Base-by-base conservation (phyloP, 2,329 filamentous ascomycete species). In the Penicillium sp. region DNA sequence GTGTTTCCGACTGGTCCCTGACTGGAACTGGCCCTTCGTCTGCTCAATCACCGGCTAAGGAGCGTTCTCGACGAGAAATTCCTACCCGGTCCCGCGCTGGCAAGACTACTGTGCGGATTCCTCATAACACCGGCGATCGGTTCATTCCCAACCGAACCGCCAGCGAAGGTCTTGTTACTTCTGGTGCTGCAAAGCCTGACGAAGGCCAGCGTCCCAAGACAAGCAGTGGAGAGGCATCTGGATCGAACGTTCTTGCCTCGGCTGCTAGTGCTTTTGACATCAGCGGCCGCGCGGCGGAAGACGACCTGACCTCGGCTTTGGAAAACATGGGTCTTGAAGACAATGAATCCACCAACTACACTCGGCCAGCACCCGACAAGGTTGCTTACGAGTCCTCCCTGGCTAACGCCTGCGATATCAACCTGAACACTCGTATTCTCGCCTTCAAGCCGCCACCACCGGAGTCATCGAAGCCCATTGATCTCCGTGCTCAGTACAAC, bases 371-470 rank as follows among this genome's bases (percentile, higher is more conserved):
- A 8, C 93, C 93, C 55, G 92, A 95, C 76, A 88, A 90, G 2
- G 87, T 91, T 52, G 93, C 93, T 22, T 98, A 97, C 76, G 90
- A 97, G 76, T 91, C 95, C 57, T 93, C 92, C 3, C 81, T 98
- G 46, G 93, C 93, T 46, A 88, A 87, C 65, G 93, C 93, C 49
- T 98, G 93, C 74, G 95, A 93, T 56, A 91, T 99, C 61, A 93
- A 87, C 71, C 85, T 96, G 61, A 96, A 93, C 81, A 96, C 93
- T 54, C 90, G 95, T 61, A 99, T 99, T 68, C 89, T 99, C 51
- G 90, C 95, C 58, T 99, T 97, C 84, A 99, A 99, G 87, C 95
- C 95, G 54, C 92, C 93, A 2, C 86, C 95, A n/a, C 95, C 95
- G 4, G 95, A 98, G 80, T 98, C 95, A 7, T 96, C 93, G 33